phyloP scores from a whole-genome alignment of 2,329 filamentous ascomycete genomes.

The Apiospora hydei region DNA sequence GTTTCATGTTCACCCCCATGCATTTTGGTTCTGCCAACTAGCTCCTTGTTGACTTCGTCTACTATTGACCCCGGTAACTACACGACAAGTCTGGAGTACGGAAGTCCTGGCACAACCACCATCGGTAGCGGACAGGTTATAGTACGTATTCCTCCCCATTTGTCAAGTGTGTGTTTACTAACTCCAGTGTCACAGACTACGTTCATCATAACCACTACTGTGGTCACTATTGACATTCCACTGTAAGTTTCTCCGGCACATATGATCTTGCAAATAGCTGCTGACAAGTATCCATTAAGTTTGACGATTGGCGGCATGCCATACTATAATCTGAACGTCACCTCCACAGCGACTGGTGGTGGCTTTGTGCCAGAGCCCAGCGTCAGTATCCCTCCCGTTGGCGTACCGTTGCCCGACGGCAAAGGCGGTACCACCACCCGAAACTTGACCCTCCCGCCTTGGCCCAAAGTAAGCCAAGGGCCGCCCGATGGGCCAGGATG shows the following conservation, averaged over 20 bases:
- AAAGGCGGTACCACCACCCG: conserved; percentile 30
- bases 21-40: conserved; percentile 37
- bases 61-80: conserved; percentile 31
- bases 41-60: conserved; percentile 25
- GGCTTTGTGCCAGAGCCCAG: conserved; percentile 25
- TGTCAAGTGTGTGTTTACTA: neutral
- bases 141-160: neutral
- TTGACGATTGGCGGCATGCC: conserved; percentile 28
- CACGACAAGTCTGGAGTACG: conserved; percentile 34
- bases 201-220: conserved; percentile 25
- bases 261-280: no score
- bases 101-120: conserved; percentile 25
- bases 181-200: neutral
- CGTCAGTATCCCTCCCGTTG: conserved; percentile 28
- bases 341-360: conserved; percentile 6
- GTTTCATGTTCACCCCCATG: conserved; percentile 26
- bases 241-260: conserved; percentile 23
- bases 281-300: neutral
- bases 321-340: conserved; percentile 34
- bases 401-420: conserved; percentile 30
- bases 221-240: conserved; percentile 29
- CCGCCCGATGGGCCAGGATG: conserved; percentile 17
- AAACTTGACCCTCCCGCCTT: conserved; percentile 32
- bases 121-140: conserved; percentile 24
- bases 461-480: conserved; percentile 30